Base-by-base conservation (phyloP, 2,329 filamentous ascomycete species). In the Shiraia sp. region DNA sequence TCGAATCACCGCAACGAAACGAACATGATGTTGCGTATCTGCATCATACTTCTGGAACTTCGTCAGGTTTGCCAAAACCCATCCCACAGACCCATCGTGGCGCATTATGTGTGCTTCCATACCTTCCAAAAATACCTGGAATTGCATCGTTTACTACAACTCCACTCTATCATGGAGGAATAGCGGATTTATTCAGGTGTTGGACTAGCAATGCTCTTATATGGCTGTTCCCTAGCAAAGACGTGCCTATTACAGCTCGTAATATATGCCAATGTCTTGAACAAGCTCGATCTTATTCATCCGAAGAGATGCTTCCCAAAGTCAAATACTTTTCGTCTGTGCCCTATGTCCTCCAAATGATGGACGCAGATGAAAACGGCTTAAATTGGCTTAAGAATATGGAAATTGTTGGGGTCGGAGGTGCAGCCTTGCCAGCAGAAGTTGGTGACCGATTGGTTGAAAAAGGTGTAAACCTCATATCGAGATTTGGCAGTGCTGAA, bases 291-390 rank as follows among this genome's bases (percentile, higher is more conserved):
- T 53, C 29, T 10, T 30, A 51, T 30, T 22, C 58, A n/a, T 38
- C 36, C n/a, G 44, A 39, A 34, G 40, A 47, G 10, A 39, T 51
- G n/a, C 36, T 51, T 4, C 65, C 70, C 0, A 48, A 55, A 15
- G 69, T 83, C 2, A 73, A 68, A 28, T 85, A 84, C 50, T 85
- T 86, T 52, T 81, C 82, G 0, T 82, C 77, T 0, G 82, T 86
- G 0, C 88, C 88, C 6, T 97, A 92, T 63, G 90, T 97, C 25
- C 79, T 87, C 64, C 89, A 90, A 33, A 80, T 97, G 53, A 95
- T 99, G 87, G 80, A 86, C 58, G 85, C 90, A 9, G 95, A 89
- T 57, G 89, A 95, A 71, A 88, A 93, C 71, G 90, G 87, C 36
- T 78, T 97, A 2, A 76, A 85, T 55, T 81, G 96, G 4, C 69